Base-by-base conservation (phyloP, 140 eudicot genomes). In the Erigeron philadelphicus region DNA sequence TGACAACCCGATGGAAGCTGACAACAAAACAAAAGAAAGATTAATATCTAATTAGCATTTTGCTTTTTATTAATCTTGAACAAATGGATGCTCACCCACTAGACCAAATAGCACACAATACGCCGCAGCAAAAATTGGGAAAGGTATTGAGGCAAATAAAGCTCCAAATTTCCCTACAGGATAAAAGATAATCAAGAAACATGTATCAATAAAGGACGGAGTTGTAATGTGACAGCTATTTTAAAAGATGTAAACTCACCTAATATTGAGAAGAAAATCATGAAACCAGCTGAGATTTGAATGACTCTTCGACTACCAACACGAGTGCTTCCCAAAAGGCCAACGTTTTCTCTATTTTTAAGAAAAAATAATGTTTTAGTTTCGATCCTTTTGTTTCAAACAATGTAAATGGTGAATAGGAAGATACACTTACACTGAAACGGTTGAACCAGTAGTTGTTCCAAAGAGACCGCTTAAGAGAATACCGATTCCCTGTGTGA, bases 271-370 rank as follows among this genome's bases (percentile, higher is more conserved):
- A 94, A 94, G 85, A 94, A 94, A 76, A 94, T 94, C 99, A 94
- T 94, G 84, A 89, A 94, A 52, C 99, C 99, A 17, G 99, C 99
- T 15, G 99, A 83, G 43, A 94, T 83, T 80, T 94, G 99, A 78
- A 94, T 75, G 35, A 94, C 99, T 69, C 99, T 82, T 52, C 96
- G 90, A 80, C 98, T 93, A 63, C 98, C 98, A 18, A 94, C 99
- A 66, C 99, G 95, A 61, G 99, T 94, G 83, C 95, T 94, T 80
- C 99, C 99, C 43, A 94, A 84, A 47, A 94, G 95, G 40, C 99
- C 99, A 4, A 93, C 82, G 21, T 93, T 93, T 80, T 93, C 98
- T 45, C 98, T 93, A 90, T 67, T 66, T 67, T 56, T 23, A 13
- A 15, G 46, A 44, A 17, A 64, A 17, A 64, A n/a, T 58, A 47